Evolutionary conservation across 2,329 filamentous ascomycete genomes (phyloP).

Genomic region (Colletotrichum ledebouriae): DNA sequence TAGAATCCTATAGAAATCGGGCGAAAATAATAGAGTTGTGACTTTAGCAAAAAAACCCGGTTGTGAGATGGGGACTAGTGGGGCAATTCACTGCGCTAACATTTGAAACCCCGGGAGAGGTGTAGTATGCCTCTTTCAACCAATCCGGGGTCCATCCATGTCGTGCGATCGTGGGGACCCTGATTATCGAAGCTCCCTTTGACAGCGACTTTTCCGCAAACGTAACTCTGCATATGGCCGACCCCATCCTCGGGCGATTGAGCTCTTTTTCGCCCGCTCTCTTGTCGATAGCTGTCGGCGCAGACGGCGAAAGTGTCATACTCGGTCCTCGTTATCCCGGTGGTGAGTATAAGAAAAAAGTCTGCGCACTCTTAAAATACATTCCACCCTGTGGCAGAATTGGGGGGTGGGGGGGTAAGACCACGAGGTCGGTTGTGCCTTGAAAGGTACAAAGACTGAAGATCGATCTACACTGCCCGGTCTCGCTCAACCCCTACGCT

Average conservation of each 20-base stretch:
- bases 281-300: not conserved
- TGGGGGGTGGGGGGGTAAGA: not conserved
- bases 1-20: too few species aligned
- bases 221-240: not conserved
- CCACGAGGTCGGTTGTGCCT: not conserved
- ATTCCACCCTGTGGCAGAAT: too few species aligned
- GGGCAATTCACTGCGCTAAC: too few species aligned
- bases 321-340: constrained; percentile 2
- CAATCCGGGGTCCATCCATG: constrained; percentile 31
- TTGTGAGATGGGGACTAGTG: too few species aligned
- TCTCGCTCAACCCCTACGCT: constrained; percentile 14
- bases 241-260: constrained; percentile 7
- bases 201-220: constrained; percentile 18
- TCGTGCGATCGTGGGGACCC: constrained; percentile 37
- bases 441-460: not conserved
- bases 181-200: constrained; percentile 27
- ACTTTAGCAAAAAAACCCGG: too few species aligned
- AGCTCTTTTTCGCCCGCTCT: constrained; percentile 6
- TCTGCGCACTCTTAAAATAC: too few species aligned
- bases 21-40: too few species aligned
- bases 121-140: constrained; percentile 30
- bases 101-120: too few species aligned
- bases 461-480: not conserved
- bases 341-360: too few species aligned
- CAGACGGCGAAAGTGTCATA: not conserved